Evolutionary conservation across 2,329 filamentous ascomycete species (phyloP).

Genomic region (Ilyonectria sp.): DNA sequence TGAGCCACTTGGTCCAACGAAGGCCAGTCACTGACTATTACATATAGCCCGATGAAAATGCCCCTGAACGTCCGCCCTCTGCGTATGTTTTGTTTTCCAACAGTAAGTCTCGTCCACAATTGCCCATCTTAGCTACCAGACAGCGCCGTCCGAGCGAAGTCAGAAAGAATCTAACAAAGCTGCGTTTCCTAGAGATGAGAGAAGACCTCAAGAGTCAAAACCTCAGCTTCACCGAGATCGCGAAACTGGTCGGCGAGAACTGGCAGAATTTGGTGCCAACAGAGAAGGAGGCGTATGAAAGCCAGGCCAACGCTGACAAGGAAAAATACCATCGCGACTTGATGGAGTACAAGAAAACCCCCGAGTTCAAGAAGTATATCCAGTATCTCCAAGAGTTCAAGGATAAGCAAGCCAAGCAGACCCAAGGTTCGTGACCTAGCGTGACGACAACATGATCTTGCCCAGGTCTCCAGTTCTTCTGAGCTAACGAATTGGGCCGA

Average conservation of each 20-base stretch:
- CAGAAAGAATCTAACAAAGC: constrained; percentile 11
- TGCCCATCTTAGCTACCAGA: not conserved
- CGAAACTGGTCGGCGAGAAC: constrained; percentile 84
- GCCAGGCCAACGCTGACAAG: constrained; percentile 80
- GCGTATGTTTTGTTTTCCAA: constrained; percentile 91
- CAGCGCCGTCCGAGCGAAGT: not conserved
- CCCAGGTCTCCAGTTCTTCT: not conserved
- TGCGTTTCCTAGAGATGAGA: constrained; percentile 72
- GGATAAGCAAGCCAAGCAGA: constrained; percentile 74
- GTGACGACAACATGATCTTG: constrained; percentile 5
- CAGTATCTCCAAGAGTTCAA: constrained; percentile 85
- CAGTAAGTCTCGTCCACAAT: constrained; percentile 66
- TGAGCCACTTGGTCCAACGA: constrained; percentile 9
- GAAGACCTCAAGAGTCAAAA: constrained; percentile 84
- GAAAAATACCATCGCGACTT: constrained; percentile 83
- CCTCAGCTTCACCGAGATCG: constrained; percentile 86
- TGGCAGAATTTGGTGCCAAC: constrained; percentile 80
- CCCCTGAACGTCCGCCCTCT: constrained; percentile 84
- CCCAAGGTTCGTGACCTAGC: constrained; percentile 63
- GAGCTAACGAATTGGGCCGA: constrained; percentile 23
- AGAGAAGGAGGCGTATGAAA: constrained; percentile 81
- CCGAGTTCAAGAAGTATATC: constrained; percentile 77
- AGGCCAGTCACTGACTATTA: constrained; percentile 1
- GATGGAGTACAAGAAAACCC: constrained; percentile 83
- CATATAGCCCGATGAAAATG: constrained; percentile 79